phyloP scores from a whole-genome alignment of 192 early-diverging fungal species.

The Linderina pennispora region DNA sequence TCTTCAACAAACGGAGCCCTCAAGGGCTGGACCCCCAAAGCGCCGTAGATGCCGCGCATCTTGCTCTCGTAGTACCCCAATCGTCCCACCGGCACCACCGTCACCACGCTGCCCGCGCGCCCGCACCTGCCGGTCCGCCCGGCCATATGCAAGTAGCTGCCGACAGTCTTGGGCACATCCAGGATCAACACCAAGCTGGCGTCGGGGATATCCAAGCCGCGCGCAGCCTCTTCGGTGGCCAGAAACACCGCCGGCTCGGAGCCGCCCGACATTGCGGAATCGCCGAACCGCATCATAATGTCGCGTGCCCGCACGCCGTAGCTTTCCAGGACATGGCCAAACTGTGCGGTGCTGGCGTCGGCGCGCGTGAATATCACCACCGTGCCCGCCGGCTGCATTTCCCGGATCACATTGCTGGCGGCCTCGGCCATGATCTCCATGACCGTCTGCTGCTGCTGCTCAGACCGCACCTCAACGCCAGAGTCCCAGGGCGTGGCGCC shows the following conservation, averaged over 20 bases:
- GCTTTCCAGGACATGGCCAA: conserved; percentile 9
- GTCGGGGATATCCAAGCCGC: conserved; percentile 79
- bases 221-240: conserved; percentile 66
- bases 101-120: conserved; percentile 18
- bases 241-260: conserved; percentile 42
- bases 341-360: conserved; percentile 14
- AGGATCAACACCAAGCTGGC: conserved; percentile 79
- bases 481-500: too few relatives aligned
- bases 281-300: conserved; percentile 14
- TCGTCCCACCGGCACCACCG: conserved; percentile 31
- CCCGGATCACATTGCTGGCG: conserved; percentile 19
- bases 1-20: conserved; percentile 9
- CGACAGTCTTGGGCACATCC: conserved; percentile 59
- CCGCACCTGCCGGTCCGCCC: conserved; percentile 81
- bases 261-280: background rate
- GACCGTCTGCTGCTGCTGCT: conserved; percentile 1
- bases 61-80: conserved; percentile 34
- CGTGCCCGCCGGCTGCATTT: conserved; percentile 3
- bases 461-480: background rate
- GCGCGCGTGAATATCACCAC: conserved; percentile 24
- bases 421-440: conserved; percentile 32
- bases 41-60: conserved; percentile 29
- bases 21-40: conserved; percentile 4
- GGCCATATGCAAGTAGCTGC: conserved; percentile 82
- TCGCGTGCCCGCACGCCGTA: conserved; percentile 19